A percentile compares a stretch with the other conserved stretches of the same genome.
These are phyloP conservation scores for Russula ochroleuca DNA, from an alignment of 768 basidiomycete genomes.

Conservation along the genomic window DNA sequence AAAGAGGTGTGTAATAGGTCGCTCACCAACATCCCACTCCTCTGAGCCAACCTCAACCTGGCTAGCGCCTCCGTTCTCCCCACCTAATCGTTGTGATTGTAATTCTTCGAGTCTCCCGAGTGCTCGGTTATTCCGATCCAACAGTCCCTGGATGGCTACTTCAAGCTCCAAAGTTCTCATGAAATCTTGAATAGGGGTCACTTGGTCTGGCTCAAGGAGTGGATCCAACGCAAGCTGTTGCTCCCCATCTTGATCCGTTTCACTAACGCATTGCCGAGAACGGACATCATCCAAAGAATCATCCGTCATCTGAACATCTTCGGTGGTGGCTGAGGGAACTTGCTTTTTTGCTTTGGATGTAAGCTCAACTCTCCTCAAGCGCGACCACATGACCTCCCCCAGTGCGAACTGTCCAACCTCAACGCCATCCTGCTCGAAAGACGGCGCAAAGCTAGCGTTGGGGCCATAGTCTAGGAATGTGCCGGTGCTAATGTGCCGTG, in stretches of 20 bases:
- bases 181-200: conserved; percentile 53
- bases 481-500: conserved; percentile 58
- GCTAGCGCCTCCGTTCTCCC: conserved; percentile 42
- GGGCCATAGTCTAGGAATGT: conserved; percentile 76
- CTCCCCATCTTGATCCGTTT: conserved; percentile 27
- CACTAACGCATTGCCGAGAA: conserved; percentile 23
- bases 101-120: conserved; percentile 60
- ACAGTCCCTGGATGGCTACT: conserved; percentile 60
- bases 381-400: conserved; percentile 53
- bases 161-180: conserved; percentile 63
- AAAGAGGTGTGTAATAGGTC: conserved; percentile 1
- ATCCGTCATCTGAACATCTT: conserved; percentile 11
- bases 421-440: conserved; percentile 72
- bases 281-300: conserved; percentile 20
- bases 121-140: conserved; percentile 62
- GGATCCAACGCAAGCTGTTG: conserved; percentile 46
- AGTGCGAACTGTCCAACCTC: conserved; percentile 61
- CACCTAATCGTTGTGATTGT: conserved; percentile 52
- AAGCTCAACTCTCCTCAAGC: conserved; percentile 38
- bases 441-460: conserved; percentile 71
- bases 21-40: conserved; percentile 78
- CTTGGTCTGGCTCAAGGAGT: conserved; percentile 54
- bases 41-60: conserved; percentile 62
- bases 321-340: not conserved
- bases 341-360: conserved; percentile 27